Conservation (phyloP, 805 yeast species). For the Wickerhamomyces ciferrii region DNA sequence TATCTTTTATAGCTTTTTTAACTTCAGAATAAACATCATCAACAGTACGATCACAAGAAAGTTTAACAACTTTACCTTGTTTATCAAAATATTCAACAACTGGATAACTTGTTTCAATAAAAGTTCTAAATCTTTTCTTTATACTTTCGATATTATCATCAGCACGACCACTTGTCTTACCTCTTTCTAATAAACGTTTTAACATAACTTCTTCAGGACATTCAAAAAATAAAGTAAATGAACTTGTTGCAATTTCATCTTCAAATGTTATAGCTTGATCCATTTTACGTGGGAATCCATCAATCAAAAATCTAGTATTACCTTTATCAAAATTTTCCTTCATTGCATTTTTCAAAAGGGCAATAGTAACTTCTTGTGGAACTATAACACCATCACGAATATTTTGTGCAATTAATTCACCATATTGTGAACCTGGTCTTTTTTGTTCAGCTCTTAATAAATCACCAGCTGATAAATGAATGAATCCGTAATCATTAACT, state of each 20-base stretch:
- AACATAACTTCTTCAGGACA: slow-evolving; percentile 85
- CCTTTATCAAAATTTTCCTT: slow-evolving; percentile 43
- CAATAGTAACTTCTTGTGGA: slow-evolving; percentile 88
- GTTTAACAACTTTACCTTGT: slow-evolving; percentile 69
- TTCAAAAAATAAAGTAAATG: slow-evolving; percentile 70
- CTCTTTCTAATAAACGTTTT: slow-evolving; percentile 78
- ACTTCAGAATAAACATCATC: slow-evolving; percentile 74
- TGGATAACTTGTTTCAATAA: slow-evolving; percentile 87
- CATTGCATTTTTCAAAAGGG: slow-evolving; percentile 77
- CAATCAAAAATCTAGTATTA: slow-evolving; percentile 64
- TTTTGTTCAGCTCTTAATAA: slow-evolving; percentile 87
- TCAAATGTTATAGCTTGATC: slow-evolving; percentile 97
- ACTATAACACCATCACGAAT: slow-evolving; percentile 89
- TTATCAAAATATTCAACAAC: slow-evolving; percentile 80
- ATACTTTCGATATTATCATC: slow-evolving; percentile 93
- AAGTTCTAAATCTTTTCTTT: slow-evolving; percentile 81
- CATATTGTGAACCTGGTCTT: slow-evolving; percentile 77
- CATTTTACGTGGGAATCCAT: slow-evolving; percentile 98
- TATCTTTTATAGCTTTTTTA: slow-evolving; percentile 53
- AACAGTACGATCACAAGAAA: slow-evolving; percentile 75
- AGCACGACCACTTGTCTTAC: slow-evolving; percentile 89
- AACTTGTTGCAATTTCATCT: slow-evolving; percentile 63
- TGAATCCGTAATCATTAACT: slow-evolving; percentile 74
- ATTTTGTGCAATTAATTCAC: slow-evolving; percentile 76
- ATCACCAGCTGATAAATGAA: slow-evolving; percentile 95